phyloP scores from a whole-genome alignment of 768 basidiomycete species.

The Crassisporium funariophilum region DNA sequence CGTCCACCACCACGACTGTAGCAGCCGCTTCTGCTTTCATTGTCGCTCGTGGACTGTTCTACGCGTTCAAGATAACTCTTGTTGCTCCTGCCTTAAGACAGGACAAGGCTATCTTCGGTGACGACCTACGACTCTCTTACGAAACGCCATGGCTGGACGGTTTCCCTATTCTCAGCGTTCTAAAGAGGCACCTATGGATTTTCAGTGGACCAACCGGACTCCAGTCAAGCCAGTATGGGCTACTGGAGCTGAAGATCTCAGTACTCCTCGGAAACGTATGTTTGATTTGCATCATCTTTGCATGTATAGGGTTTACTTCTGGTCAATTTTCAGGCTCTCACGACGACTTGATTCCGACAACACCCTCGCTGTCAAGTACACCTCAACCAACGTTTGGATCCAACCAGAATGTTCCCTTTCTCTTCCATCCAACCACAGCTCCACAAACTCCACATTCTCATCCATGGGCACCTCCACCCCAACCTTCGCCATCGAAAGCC shows the following conservation, averaged over 20 bases:
- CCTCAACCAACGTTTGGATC: constrained; percentile 56
- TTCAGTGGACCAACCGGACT: constrained; percentile 76
- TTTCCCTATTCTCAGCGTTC: constrained; percentile 45
- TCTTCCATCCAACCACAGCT: constrained; percentile 50
- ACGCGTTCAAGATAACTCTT: neutral
- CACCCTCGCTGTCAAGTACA: constrained; percentile 36
- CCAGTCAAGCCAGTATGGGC: constrained; percentile 63
- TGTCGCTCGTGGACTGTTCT: too few species aligned
- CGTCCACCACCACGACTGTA: constrained; percentile 19
- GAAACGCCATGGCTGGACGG: constrained; percentile 16
- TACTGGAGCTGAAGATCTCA: constrained; percentile 41
- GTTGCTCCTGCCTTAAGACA: neutral
- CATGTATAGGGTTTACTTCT: too few species aligned
- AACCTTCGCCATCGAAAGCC: constrained; percentile 59
- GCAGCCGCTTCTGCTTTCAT: too few species aligned
- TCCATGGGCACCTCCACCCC: constrained; percentile 68
- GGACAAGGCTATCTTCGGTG: constrained; percentile 2
- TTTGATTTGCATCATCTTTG: constrained; percentile 10
- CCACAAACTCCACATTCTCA: constrained; percentile 52
- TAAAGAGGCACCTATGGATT: constrained; percentile 88
- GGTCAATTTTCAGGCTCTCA: too few species aligned
- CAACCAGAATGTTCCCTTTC: constrained; percentile 71
- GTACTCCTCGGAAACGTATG: constrained; percentile 71
- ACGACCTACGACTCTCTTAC: neutral
- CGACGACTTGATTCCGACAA: constrained; percentile 44